Evolutionary conservation across 139 green algal species (phyloP).

Genomic region (Desmodesmus armatus): DNA sequence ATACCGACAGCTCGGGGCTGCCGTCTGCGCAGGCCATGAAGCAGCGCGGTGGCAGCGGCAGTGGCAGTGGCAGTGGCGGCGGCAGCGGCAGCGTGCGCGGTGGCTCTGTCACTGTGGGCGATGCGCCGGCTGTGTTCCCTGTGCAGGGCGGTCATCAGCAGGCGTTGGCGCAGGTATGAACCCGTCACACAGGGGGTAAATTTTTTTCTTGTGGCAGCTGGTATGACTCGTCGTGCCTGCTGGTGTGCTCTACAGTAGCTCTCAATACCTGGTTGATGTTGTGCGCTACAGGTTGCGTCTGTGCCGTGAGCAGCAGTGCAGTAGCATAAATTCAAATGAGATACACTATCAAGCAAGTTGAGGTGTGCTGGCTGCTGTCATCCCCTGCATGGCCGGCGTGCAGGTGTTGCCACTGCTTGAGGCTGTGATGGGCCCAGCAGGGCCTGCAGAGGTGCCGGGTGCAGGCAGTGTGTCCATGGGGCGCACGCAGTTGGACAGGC

Average conservation of each 20-base stretch:
- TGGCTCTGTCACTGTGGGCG: too few relatives aligned
- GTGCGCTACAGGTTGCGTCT: too few relatives aligned
- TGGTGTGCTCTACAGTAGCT: too few relatives aligned
- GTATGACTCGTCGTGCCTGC: too few relatives aligned
- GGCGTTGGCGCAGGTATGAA: conserved; percentile 45
- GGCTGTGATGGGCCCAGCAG: conserved; percentile 52
- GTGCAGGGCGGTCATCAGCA: conserved; percentile 23
- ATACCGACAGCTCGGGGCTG: conserved; percentile 21
- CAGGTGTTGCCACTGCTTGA: conserved; percentile 43
- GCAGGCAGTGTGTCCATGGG: conserved; percentile 60
- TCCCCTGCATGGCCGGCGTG: neutral
- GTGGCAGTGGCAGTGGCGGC: neutral
- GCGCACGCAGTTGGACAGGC: conserved; percentile 56
- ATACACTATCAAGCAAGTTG: too few relatives aligned
- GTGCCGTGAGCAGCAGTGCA: too few relatives aligned
- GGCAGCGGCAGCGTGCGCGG: too few relatives aligned
- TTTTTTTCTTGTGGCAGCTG: neutral
- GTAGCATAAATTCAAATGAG: too few relatives aligned
- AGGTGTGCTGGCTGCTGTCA: neutral
- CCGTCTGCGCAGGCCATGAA: neutral
- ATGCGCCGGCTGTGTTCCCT: conserved; percentile 22
- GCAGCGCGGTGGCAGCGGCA: neutral
- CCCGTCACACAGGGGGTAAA: too few relatives aligned
- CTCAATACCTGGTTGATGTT: too few relatives aligned
- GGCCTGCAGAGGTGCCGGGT: conserved; percentile 59